phyloP scores from a whole-genome alignment of 768 basidiomycete genomes.

The Dioszegia hungarica region DNA sequence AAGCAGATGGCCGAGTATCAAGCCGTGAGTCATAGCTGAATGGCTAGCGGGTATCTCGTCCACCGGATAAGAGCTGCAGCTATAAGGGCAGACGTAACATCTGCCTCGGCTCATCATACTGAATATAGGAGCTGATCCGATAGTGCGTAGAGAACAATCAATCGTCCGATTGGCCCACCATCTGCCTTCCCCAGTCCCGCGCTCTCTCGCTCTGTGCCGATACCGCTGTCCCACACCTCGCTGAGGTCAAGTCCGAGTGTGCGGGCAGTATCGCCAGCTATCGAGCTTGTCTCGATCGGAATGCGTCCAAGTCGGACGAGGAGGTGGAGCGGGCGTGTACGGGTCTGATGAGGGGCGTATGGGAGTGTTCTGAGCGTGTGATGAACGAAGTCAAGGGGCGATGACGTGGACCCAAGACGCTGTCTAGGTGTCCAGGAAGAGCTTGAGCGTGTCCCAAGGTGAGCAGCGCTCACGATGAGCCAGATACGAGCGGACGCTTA shows the following conservation, averaged over 20 bases:
- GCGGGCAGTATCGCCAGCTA: slow-evolving; percentile 34
- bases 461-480: no score
- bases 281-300: slow-evolving; percentile 35
- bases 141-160: slow-evolving; percentile 46
- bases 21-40: slow-evolving; percentile 20
- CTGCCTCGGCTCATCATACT: no score
- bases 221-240: slow-evolving; percentile 42
- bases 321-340: slow-evolving; percentile 31
- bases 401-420: not conserved
- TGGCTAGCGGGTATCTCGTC: no score
- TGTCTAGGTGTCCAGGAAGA: not conserved
- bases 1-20: slow-evolving; percentile 47
- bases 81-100: no score
- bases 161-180: slow-evolving; percentile 35
- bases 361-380: slow-evolving; percentile 43
- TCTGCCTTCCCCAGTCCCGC: slow-evolving; percentile 34
- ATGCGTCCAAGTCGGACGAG: slow-evolving; percentile 25
- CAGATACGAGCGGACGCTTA: no score
- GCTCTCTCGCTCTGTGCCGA: slow-evolving; percentile 44
- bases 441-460: no score
- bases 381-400: slow-evolving; percentile 18
- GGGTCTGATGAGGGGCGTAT: slow-evolving; percentile 37
- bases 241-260: slow-evolving; percentile 39
- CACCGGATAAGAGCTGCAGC: no score
- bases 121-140: no score